Conservation (phyloP, 116 monocot genomes). For the Phalaenopsis hybrid region DNA sequence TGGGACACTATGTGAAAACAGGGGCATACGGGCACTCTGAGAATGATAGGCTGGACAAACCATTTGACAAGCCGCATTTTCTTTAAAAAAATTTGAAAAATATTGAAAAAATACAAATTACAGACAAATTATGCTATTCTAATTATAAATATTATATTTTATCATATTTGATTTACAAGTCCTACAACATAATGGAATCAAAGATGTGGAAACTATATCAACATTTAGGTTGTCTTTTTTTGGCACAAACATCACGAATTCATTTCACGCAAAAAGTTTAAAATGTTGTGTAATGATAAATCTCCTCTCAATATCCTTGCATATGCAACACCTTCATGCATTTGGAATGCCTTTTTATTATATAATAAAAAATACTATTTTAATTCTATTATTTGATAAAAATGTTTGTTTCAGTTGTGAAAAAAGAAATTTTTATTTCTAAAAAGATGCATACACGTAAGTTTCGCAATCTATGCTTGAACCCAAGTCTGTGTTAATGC, state of each 20-base stretch:
- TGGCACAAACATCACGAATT: neutral
- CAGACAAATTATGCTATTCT: neutral
- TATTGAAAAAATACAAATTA: neutral
- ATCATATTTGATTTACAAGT: neutral
- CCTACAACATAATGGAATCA: too few relatives aligned
- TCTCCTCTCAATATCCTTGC: neutral
- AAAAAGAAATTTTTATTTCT: neutral
- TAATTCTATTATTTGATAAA: neutral
- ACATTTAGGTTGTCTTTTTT: neutral
- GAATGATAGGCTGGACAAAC: neutral
- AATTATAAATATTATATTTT: neutral
- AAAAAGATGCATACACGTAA: neutral
- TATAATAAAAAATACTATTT: neutral
- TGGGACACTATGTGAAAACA: too few relatives aligned
- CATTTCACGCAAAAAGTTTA: neutral
- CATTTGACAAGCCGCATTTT: neutral
- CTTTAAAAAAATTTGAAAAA: neutral
- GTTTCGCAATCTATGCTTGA: neutral
- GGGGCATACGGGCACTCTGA: neutral
- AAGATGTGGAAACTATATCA: too few relatives aligned
- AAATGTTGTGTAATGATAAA: neutral
- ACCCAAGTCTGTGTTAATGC: neutral
- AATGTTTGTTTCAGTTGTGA: neutral
- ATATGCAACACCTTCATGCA: neutral
- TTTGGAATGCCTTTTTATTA: neutral